Evolutionary conservation across 83 land plant genomes (phyloP).

Genomic region (Picea abies): DNA sequence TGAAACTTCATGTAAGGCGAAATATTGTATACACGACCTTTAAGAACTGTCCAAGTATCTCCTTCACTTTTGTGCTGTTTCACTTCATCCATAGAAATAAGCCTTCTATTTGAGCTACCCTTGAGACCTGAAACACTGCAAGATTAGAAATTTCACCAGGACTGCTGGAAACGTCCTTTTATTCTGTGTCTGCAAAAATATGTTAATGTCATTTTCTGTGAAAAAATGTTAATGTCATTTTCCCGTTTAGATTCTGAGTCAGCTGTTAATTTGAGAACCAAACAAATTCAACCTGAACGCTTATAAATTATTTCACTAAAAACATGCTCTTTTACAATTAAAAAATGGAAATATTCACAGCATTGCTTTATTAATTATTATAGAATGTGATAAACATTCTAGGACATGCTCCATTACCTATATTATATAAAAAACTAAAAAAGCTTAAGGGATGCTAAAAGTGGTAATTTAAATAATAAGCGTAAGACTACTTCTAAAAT

Average conservation of each 20-base stretch:
- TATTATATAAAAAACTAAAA: background rate
- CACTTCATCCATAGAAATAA: constrained; percentile 83
- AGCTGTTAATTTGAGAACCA: background rate
- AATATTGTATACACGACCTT: constrained; percentile 92
- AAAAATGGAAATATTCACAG: background rate
- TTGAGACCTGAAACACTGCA: constrained; percentile 58
- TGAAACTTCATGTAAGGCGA: constrained; percentile 94
- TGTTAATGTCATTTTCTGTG: background rate
- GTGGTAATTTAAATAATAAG: background rate
- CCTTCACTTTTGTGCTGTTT: constrained; percentile 76
- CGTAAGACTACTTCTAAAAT: background rate
- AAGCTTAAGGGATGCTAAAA: background rate
- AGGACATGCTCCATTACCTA: background rate
- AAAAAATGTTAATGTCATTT: background rate
- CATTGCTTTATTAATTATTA: background rate
- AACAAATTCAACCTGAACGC: background rate
- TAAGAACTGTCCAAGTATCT: constrained; percentile 93
- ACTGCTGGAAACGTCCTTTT: background rate
- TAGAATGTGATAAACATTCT: background rate
- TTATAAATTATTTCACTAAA: background rate
- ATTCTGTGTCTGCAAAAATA: background rate
- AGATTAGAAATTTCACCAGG: constrained; percentile 4
- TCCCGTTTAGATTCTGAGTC: background rate
- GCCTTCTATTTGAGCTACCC: constrained; percentile 84
- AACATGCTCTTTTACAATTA: no score